Base-by-base conservation (phyloP, 129 eudicot genomes). In the Centaurea solstitialis region DNA sequence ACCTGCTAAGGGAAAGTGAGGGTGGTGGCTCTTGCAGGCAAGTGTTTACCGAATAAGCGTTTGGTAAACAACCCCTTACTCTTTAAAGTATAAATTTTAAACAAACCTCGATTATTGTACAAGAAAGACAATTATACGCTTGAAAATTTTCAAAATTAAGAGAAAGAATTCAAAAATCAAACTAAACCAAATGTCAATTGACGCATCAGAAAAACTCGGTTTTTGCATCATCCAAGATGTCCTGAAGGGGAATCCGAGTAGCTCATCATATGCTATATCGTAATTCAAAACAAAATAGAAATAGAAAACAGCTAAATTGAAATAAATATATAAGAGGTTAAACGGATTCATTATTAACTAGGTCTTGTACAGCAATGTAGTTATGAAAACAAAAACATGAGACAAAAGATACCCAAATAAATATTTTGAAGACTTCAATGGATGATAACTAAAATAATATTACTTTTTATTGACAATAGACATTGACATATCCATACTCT, bases 191-290 rank as follows among this genome's bases (percentile, higher is more conserved):
- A 53, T 53, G 62, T 53, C 21, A 37, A 72, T 18, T 18, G 7
- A 5, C 4, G 86, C 97, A 89, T 91, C 97, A 91, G 97, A 85
- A 75, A 84, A 75, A 84, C 90, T 91, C 97, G 92, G 97, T 82
- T 85, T 80, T 80, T 67, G 87, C 94, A 89, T 91, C 97, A 89
- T 84, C 87, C 97, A 79, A 6, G 79, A 87, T 45, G 90, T 88
- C 90, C 78, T 89, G 96, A 89, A 91, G 96, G 93, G 93, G 93
- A 91, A 91, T 91, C 93, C 93, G 93, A 91, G 91, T 78, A 53
- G 78, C 79, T 89, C 97, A 81, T 91, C 93, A 87, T 85, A 22
- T 87, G 93, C 89, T 23, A n/a, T 6, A 45, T 37, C 8, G 24
- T 41, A 33, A 18, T 0, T 22, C 12, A 43, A 74, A 15, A 8